Percentiles rank a stretch among this genome's conserved stretches.
Conservation (phyloP, 805 yeast species). For the Teunomyces panamensis region DNA sequence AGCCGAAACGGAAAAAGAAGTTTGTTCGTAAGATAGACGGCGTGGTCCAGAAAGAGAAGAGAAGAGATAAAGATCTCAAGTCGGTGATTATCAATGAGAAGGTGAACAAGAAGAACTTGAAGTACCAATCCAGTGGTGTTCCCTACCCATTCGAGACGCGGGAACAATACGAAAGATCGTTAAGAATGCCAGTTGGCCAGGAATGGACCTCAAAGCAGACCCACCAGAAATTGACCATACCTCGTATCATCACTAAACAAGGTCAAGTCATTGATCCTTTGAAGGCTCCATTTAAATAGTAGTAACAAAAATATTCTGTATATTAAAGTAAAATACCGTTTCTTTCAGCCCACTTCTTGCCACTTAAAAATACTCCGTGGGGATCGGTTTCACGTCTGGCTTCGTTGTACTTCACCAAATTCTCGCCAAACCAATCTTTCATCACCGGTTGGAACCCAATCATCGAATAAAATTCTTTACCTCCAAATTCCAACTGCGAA, state of each 20-base stretch:
- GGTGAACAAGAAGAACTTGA: constrained; percentile 76
- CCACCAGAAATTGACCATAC: constrained; percentile 85
- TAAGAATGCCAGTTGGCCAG: constrained; percentile 95
- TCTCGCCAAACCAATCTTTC: constrained; percentile 77
- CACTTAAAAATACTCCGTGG: constrained; percentile 72
- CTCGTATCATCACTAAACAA: constrained; percentile 79
- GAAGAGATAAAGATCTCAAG: constrained; percentile 73
- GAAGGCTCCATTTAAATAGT: constrained; percentile 72
- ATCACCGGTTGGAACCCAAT: constrained; percentile 70
- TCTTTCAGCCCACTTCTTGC: constrained; percentile 74
- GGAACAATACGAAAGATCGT: constrained; percentile 92
- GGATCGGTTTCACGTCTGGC: constrained; percentile 76
- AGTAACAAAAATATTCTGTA: background rate
- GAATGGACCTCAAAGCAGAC: constrained; percentile 92
- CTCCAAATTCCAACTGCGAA: constrained; percentile 39
- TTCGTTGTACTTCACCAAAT: constrained; percentile 56
- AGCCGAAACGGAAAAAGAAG: constrained; percentile 52
- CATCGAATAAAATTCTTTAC: constrained; percentile 64
- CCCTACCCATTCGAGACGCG: constrained; percentile 92
- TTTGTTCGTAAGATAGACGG: constrained; percentile 74
- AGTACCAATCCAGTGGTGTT: constrained; percentile 84
- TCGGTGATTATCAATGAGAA: constrained; percentile 89
- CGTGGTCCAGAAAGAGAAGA: constrained; percentile 62
- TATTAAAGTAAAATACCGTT: constrained; percentile 57
- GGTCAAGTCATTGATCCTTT: constrained; percentile 91